Evolutionary conservation across 2,329 filamentous ascomycete species (phyloP).

Genomic region (Fusarium pininemorale): DNA sequence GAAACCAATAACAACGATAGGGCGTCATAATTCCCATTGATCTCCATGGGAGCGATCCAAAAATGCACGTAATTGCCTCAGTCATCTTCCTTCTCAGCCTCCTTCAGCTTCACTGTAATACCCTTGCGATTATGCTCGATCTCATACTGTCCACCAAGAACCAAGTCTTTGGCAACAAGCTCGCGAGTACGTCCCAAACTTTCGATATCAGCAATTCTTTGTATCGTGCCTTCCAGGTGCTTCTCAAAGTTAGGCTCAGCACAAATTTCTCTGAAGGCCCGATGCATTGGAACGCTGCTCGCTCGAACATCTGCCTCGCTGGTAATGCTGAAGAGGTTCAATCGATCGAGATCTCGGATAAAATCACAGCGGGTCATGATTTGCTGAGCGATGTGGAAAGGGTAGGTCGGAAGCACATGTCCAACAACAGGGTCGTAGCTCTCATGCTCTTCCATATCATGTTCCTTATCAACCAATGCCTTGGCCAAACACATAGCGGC

Average conservation of each 20-base stretch:
- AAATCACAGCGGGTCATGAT: slow-evolving; percentile 98
- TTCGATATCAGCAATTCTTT: slow-evolving; percentile 92
- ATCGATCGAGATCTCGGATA: slow-evolving; percentile 88
- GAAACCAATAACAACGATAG: not conserved
- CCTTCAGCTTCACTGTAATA: slow-evolving; percentile 55
- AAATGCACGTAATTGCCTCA: not conserved
- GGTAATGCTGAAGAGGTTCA: slow-evolving; percentile 96
- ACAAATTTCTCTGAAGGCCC: slow-evolving; percentile 88
- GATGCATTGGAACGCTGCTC: slow-evolving; percentile 95
- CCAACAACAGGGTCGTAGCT: slow-evolving; percentile 73
- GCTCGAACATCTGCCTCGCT: slow-evolving; percentile 86
- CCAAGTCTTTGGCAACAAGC: slow-evolving; percentile 93
- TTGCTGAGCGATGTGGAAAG: slow-evolving; percentile 84
- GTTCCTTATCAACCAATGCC: slow-evolving; percentile 85
- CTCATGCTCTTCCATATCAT: slow-evolving; percentile 62
- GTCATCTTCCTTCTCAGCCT: slow-evolving; percentile 51
- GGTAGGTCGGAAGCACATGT: slow-evolving; percentile 81
- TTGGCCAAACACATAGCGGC: slow-evolving; percentile 94
- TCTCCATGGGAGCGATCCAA: not conserved
- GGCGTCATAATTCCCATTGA: slow-evolving; percentile 3
- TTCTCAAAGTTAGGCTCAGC: slow-evolving; percentile 79
- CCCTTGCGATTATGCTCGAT: slow-evolving; percentile 57
- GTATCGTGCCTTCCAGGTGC: slow-evolving; percentile 81
- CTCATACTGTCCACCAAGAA: slow-evolving; percentile 82
- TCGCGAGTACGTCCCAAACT: slow-evolving; percentile 93